Evolutionary conservation across 2,329 filamentous ascomycete genomes (phyloP), one percentile per base, ranked within the genome.

Genomic region (Botrytis fabae): DNA sequence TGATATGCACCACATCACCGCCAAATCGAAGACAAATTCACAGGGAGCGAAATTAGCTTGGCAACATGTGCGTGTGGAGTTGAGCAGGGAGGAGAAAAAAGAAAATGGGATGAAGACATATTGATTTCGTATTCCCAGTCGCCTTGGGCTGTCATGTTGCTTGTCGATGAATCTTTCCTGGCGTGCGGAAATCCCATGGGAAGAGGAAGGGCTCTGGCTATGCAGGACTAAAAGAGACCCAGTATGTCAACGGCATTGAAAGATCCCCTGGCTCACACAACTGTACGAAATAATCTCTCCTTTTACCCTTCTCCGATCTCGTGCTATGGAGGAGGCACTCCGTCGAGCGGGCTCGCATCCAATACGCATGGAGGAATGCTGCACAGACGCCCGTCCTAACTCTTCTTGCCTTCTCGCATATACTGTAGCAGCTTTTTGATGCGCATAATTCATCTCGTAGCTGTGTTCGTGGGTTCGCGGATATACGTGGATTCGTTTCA

Each of bases 221-320:
- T 63, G 60, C 60, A 63, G 28, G 60, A n/a, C 48, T 54, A 54
- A 14, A 14, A 54, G 48, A 42, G 4, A 10, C 25, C 46, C 9
- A 40, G 32, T 28, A 40, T 40, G 32, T 40, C 64, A 68, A 54
- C 64, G 46, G 64, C 64, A 51, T n/a, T 68, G 63, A 48, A 16
- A 18, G 32, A 8, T 40, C 22, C 64, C 46, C 64, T 68, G 32
- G 46, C 10, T 54, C 32, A 54, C 22, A 68, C 28, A 44, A 38
- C 63, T 68, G 46, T 54, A 54, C 64, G 64, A 54, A 54, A 54
- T 51, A 28, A 68, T 54, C 32, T 40, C 64, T 54, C 64, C 46
- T 54, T 22, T 54, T 28, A n/a, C 22, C 64, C 35, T 40, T 51
- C 44, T 51, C 46, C 35, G 32, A 54, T 28, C 46, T 68, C 64